Percentiles rank a stretch among this genome's conserved stretches.
phyloP scores from a whole-genome alignment of 495 filamentous ascomycete genomes.

The Lasiosphaeriaceae sp. region DNA sequence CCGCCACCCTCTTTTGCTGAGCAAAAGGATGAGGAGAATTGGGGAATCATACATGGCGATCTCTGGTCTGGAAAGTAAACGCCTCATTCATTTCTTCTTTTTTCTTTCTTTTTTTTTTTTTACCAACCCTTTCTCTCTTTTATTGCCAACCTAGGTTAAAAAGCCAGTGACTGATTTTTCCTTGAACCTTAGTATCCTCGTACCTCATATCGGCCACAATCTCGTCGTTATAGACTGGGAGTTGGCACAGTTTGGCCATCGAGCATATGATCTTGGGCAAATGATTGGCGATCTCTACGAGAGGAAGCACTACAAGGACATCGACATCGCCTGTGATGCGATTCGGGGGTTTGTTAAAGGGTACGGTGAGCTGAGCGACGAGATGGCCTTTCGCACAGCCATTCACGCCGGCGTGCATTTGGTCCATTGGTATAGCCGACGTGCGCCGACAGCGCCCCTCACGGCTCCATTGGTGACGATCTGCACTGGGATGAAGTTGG shows the following conservation, averaged over 20 bases:
- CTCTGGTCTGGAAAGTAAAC: constrained; percentile 53
- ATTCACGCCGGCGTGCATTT: constrained; percentile 54
- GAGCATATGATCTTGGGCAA: constrained; percentile 52
- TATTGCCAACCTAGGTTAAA: neutral
- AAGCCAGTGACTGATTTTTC: too few relatives aligned
- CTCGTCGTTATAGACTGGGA: constrained; percentile 53
- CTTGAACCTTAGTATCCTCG: constrained; percentile 2
- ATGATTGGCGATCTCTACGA: constrained; percentile 55
- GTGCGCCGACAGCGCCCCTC: constrained; percentile 28
- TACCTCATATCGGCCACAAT: neutral
- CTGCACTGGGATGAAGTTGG: constrained; percentile 38
- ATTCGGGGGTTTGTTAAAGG: constrained; percentile 42
- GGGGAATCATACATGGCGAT: constrained; percentile 50
- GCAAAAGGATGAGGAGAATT: neutral
- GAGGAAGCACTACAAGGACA: constrained; percentile 43
- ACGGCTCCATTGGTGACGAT: constrained; percentile 40
- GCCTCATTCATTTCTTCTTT: neutral
- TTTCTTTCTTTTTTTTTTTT: neutral
- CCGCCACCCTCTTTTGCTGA: neutral
- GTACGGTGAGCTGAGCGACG: constrained; percentile 41
- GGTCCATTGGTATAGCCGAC: constrained; percentile 31
- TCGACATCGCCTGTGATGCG: constrained; percentile 38
- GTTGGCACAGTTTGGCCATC: constrained; percentile 40
- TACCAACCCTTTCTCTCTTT: neutral
- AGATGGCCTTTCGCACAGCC: constrained; percentile 45